These are phyloP conservation scores for Cercophora sp. DNA, from an alignment of 495 filamentous ascomycete species.

Conservation along the genomic window DNA sequence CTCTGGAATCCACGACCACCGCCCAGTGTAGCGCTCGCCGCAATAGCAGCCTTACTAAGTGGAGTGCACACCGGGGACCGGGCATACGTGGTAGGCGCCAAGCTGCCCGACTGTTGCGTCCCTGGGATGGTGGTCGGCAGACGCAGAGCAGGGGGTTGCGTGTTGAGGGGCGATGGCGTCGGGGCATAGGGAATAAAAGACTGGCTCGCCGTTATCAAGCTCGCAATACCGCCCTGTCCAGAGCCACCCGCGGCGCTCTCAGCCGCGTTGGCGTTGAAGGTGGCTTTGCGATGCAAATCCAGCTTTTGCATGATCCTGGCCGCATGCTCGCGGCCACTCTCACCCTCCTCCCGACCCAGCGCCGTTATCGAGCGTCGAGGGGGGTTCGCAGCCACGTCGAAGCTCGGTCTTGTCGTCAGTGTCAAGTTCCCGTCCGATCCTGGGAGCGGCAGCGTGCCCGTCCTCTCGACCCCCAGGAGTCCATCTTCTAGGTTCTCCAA, in stretches of 20 bases:
- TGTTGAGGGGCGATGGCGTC: constrained; percentile 24
- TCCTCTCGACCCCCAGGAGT: constrained; percentile 48
- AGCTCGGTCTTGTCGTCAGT: constrained; percentile 58
- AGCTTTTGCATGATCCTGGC: constrained; percentile 88
- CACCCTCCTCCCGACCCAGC: constrained; percentile 53
- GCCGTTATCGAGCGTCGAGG: constrained; percentile 47
- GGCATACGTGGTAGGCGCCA: constrained; percentile 79
- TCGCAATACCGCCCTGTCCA: constrained; percentile 70
- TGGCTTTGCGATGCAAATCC: constrained; percentile 80
- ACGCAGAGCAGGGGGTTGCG: constrained; percentile 20
- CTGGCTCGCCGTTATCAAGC: constrained; percentile 81
- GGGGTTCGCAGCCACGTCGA: constrained; percentile 56
- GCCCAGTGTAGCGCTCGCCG: constrained; percentile 67
- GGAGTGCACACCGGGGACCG: constrained; percentile 82
- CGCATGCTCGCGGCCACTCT: constrained; percentile 69
- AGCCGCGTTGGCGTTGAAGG: constrained; percentile 41
- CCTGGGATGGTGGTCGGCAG: constrained; percentile 18
- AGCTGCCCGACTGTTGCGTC: constrained; percentile 50
- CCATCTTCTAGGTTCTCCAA: constrained; percentile 63
- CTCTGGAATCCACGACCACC: constrained; percentile 68
- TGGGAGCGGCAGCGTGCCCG: constrained; percentile 62
- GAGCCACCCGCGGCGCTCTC: constrained; percentile 30
- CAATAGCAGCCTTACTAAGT: constrained; percentile 81
- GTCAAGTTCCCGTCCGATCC: constrained; percentile 49
- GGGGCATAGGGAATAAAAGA: constrained; percentile 59